Conservation (phyloP, 371 early-diverging fungal species). For the Mucor racemosus region DNA sequence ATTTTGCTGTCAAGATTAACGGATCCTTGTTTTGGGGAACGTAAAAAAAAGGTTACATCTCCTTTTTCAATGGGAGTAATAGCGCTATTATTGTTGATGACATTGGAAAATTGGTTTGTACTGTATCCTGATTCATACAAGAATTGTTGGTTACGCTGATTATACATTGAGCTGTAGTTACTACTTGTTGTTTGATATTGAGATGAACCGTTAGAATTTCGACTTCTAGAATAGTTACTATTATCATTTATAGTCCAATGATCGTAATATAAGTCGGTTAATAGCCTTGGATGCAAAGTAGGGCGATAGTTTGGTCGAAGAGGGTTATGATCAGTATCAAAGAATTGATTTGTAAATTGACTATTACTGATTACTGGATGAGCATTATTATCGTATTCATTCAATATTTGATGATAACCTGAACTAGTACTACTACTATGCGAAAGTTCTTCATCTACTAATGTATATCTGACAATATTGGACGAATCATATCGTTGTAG, state of each 20-base stretch:
- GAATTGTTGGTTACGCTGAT: neutral
- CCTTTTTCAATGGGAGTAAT: neutral
- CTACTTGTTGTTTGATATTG: neutral
- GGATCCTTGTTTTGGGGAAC: neutral
- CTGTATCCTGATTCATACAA: neutral
- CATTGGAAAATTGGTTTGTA: neutral
- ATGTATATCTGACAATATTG: neutral
- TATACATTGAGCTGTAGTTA: neutral
- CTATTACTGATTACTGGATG: neutral
- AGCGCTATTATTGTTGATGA: neutral
- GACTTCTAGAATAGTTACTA: neutral
- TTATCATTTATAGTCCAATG: neutral
- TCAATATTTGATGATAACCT: neutral
- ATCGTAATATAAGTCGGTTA: neutral
- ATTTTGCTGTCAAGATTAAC: neutral
- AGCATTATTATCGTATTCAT: neutral
- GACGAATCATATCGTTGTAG: neutral
- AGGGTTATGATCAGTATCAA: neutral
- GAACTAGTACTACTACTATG: neutral
- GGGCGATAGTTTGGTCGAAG: neutral
- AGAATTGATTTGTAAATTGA: neutral
- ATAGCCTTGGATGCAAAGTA: neutral
- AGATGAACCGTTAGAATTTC: neutral
- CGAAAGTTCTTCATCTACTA: neutral
- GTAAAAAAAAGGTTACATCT: neutral